phyloP scores from a whole-genome alignment of 108 stramenopile genomes.

The Chaetoceros tenuissimus region DNA sequence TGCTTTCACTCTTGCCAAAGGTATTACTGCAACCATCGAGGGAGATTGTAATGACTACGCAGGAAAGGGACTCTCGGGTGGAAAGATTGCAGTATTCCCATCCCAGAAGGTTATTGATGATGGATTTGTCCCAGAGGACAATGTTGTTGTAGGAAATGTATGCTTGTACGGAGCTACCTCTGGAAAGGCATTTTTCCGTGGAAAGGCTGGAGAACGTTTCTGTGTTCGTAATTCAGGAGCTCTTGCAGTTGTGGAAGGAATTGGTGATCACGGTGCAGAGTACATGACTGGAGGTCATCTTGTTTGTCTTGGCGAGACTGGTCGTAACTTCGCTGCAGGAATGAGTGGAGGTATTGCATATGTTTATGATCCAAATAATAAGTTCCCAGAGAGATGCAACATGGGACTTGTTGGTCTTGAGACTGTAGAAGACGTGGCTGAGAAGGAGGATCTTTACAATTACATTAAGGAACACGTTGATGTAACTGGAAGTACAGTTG shows the following conservation, averaged over 20 bases:
- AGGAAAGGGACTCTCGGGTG: constrained; percentile 96
- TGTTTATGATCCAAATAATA: constrained; percentile 89
- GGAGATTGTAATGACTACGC: constrained; percentile 98
- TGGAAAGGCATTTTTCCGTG: constrained; percentile 95
- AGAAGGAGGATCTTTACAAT: constrained; percentile 70
- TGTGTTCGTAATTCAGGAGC: constrained; percentile 97
- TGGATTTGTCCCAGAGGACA: constrained; percentile 84
- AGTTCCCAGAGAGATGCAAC: constrained; percentile 93
- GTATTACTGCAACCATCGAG: constrained; percentile 86
- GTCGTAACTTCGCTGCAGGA: constrained; percentile 97
- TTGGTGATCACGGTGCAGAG: constrained; percentile 97
- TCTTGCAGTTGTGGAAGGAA: constrained; percentile 93
- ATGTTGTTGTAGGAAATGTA: constrained; percentile 94
- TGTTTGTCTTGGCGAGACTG: constrained; percentile 89
- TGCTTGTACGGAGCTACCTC: constrained; percentile 92
- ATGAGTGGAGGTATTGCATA: constrained; percentile 98
- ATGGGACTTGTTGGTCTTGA: constrained; percentile 94
- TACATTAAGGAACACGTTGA: constrained; percentile 90
- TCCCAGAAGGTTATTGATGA: constrained; percentile 45
- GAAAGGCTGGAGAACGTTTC: constrained; percentile 96
- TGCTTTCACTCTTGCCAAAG: constrained; percentile 90
- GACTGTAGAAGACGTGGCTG: constrained; percentile 62
- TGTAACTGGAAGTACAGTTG: constrained; percentile 79
- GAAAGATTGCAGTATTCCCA: constrained; percentile 85
- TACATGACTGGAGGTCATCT: constrained; percentile 98